Evolutionary conservation across 306 rosid genomes (phyloP), one percentile per base, ranked within the genome.

Genomic region (Alnus glutinosa): DNA sequence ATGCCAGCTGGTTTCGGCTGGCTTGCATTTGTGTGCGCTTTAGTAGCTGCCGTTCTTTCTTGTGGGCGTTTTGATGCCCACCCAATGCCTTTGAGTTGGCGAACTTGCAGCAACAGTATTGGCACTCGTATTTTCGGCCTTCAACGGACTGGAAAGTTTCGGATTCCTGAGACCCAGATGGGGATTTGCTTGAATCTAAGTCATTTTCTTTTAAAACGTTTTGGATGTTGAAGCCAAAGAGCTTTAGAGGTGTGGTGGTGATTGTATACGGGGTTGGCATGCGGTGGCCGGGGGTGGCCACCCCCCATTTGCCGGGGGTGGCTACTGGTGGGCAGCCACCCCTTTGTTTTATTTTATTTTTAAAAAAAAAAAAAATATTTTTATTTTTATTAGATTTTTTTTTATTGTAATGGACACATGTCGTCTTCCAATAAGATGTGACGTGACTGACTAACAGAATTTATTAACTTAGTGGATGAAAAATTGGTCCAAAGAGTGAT

Each of bases 1-100:
- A 67, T 32, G 51, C 51, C 14, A 68, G 49, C 48, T 80, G 81
- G 16, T 82, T 77, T 19, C 80, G 88, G 58, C 85, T 88, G 55
- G 79, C 88, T 59, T 82, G 88, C 77, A 84, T 80, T 54, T 89
- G 92, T 68, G 88, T 82, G 49, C 87, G 87, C 54, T 86, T 89
- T 18, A 86, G 51, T 16, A 86, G 82, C 54, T 81, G 89, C 32
- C 92, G 85, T 42, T 89, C 88, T 79, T 87, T 87, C 81, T 84
- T 87, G 75, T 87, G 90, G 0, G 88, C 90, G 62, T 87, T 87
- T 66, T 89, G 92, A 58, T 89, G 92, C 6, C 92, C 92, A 4
- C 92, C 92, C 16, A 89, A 71, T 4, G 92, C 92, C 14, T 89
- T 90, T 57, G 90, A 89, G 39, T 89, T 89, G 1, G 90, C 71